Evolutionary conservation across 2,329 filamentous ascomycete species (phyloP).

Genomic region (Beauveria rudraprayagi): DNA sequence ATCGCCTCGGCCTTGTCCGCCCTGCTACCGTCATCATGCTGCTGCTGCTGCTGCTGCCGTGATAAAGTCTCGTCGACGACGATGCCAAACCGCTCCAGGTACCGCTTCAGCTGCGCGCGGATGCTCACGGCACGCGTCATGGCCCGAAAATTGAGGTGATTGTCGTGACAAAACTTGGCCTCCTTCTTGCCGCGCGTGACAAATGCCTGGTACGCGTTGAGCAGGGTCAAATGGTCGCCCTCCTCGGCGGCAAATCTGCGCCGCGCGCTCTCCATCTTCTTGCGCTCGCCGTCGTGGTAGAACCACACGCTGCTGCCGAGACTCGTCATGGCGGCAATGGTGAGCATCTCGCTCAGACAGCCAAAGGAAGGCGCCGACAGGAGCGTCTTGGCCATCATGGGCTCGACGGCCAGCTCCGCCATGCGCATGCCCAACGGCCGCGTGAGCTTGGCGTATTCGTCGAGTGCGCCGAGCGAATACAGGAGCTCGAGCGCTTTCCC

Average conservation of each 20-base stretch:
- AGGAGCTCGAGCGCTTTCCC: slow-evolving; percentile 81
- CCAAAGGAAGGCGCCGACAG: slow-evolving; percentile 66
- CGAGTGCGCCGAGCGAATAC: slow-evolving; percentile 77
- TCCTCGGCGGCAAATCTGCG: slow-evolving; percentile 85
- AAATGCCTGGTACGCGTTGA: slow-evolving; percentile 92
- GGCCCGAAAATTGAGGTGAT: slow-evolving; percentile 79
- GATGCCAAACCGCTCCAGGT: slow-evolving; percentile 78
- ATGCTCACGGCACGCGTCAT: slow-evolving; percentile 79
- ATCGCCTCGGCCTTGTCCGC: slow-evolving; percentile 58
- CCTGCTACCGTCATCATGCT: slow-evolving; percentile 10
- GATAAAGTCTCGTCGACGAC: slow-evolving; percentile 54
- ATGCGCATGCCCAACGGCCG: slow-evolving; percentile 80
- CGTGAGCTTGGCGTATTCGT: slow-evolving; percentile 85
- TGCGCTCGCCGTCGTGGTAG: slow-evolving; percentile 68
- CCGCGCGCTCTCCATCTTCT: slow-evolving; percentile 62
- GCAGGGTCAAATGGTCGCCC: slow-evolving; percentile 84
- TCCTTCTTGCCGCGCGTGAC: slow-evolving; percentile 76
- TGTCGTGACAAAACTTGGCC: slow-evolving; percentile 76
- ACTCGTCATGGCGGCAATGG: slow-evolving; percentile 89
- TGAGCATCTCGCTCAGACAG: slow-evolving; percentile 79
- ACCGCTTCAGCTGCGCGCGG: slow-evolving; percentile 75
- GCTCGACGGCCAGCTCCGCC: slow-evolving; percentile 88
- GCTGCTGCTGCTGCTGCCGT: slow-evolving; percentile 20
- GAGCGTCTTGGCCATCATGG: slow-evolving; percentile 89
- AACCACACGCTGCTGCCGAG: slow-evolving; percentile 79